These are phyloP conservation scores for Naganishia sp. DNA, from an alignment of 1,284 basidiomycete species.

Conservation along the genomic window DNA sequence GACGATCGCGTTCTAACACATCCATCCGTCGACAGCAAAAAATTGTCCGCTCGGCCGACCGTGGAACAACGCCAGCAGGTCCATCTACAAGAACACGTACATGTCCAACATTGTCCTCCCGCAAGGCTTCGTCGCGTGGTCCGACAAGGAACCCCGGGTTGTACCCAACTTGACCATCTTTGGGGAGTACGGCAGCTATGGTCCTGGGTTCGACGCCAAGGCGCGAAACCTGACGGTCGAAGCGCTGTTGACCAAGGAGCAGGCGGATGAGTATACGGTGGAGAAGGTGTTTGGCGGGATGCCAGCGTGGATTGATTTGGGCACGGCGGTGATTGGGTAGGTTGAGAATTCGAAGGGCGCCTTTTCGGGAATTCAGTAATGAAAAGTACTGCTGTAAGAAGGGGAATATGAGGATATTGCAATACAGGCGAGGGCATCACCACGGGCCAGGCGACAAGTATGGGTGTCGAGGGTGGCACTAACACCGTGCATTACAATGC, in stretches of 20 bases:
- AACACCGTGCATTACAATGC: no score
- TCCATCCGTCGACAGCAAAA: conserved; percentile 1
- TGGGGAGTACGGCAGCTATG: conserved; percentile 19
- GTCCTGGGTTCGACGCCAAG: conserved; percentile 15
- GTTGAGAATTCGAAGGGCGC: neutral
- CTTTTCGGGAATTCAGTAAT: no score
- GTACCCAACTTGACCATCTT: conserved; percentile 24
- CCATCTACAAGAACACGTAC: conserved; percentile 36
- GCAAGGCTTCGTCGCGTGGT: conserved; percentile 27
- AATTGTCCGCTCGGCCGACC: conserved; percentile 36
- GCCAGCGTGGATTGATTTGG: conserved; percentile 28
- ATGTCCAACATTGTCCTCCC: conserved; percentile 33
- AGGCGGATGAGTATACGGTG: conserved; percentile 24
- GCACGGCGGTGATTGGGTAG: conserved; percentile 19
- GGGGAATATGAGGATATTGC: no score
- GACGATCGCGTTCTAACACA: neutral
- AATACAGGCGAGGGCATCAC: no score
- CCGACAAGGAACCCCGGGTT: conserved; percentile 21
- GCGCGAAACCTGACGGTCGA: conserved; percentile 21
- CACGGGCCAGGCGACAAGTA: no score
- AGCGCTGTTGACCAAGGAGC: conserved; percentile 18
- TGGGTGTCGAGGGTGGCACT: no score
- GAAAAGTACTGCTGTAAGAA: no score
- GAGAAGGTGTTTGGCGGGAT: conserved; percentile 28
- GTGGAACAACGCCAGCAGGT: conserved; percentile 36